Base-by-base conservation (phyloP, 176 grass and related monocot species). In the Avena eriantha region DNA sequence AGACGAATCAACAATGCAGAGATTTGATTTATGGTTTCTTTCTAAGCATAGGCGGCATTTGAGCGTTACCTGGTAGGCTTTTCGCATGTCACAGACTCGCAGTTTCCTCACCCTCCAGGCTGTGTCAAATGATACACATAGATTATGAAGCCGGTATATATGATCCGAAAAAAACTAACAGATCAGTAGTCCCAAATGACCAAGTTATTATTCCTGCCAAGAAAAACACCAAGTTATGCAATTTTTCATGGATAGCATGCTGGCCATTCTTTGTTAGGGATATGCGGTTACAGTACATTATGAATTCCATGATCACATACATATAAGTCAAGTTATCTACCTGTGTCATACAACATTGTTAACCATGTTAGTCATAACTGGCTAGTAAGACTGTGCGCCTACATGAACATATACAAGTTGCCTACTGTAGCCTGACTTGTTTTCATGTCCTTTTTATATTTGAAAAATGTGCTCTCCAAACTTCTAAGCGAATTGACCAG, bases 291-390 rank as follows among this genome's bases (percentile, higher is more conserved):
- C 1, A 50, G n/a, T 53, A 35, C 53, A 26, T 26, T 70, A 36
- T 48, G 80, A 77, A 59, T 75, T 43, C 19, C 67, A 50, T 84
- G 75, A 45, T 83, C 48, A 53, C 63, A 82, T 70, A 60, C 16
- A 19, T 36, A 65, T 12, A 63, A 83, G 57, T 64, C 36, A 11
- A 35, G 19, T 55, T 80, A 76, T 57, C 74, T 83, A 26, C 15
- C 19, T 39, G n/a, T 31, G 75, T 31, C 78, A 15, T 72, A 86
- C 41, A 72, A 50, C 77, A 86, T 60, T 86, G 72, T 29, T 70
- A 82, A 71, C 16, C 16, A 63, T 77, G 43, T 51, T 82, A 58
- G 26, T 19, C 3, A 65, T 59, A 66, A 79, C 24, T 83, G 83
- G 66, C 73, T 35, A 66, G 10, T 48, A 64, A 83, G 22, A 31